Base-by-base conservation (phyloP, 306 rosid genomes). In the Dryas drummondii region DNA sequence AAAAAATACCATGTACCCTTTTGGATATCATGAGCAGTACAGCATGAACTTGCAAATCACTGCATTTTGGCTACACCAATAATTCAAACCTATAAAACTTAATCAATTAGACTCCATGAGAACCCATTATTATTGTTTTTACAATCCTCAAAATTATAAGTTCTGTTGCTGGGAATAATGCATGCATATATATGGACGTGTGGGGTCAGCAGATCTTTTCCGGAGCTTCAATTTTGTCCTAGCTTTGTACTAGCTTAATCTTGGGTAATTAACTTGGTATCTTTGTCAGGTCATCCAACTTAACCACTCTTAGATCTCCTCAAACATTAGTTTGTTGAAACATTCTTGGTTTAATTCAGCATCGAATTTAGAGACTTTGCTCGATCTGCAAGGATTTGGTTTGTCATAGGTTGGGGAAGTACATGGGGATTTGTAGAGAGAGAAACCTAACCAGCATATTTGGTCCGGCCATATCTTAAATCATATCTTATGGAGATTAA, bases 161-260 rank as follows among this genome's bases (percentile, higher is more conserved):
- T 59, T 58, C 11, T 45, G 73, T 64, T 71, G 71, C 68, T 37
- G 22, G 46, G 66, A 57, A 57, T 22, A 37, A 50, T 49, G 9
- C 12, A 49, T 48, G 50, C 26, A 16, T 15, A 11, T 32, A 2
- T 32, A 54, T 14, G 9, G 1, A 41, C 16, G 27, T 64, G 48
- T 57, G 45, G 51, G n/a, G 54, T 22, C 76, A 70, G 15, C 75
- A 79, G 74, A 89, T 83, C 85, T 79, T 70, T 32, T 46, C 68
- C 77, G 62, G 65, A 82, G 74, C 84, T 79, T 66, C 76, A 78
- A 11, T 79, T 84, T 79, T 80, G 85, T 76, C 86, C 56, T 52
- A 53, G 74, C 69, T 64, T 70, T 73, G 66, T 82, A 78, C 56
- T 87, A 91, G 87, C 97, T 69, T 82, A 86, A 93, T 92, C 80